Conservation (phyloP, 2,329 filamentous ascomycete genomes). For the Stemphylium lycopersici region DNA sequence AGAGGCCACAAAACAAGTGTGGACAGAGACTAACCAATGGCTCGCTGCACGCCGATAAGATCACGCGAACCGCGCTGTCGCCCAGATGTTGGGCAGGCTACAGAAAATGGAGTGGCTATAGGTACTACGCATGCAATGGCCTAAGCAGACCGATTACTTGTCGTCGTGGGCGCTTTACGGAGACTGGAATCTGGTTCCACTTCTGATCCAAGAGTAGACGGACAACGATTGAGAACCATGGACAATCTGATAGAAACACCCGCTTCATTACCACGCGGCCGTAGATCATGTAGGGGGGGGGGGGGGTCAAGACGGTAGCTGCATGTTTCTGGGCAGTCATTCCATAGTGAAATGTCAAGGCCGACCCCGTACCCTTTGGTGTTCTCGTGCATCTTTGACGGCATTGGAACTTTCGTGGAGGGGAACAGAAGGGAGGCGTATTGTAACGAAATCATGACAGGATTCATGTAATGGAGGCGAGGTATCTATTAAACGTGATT, state of each 20-base stretch:
- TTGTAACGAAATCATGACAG: no score
- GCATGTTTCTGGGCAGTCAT: no score
- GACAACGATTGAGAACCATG: not conserved
- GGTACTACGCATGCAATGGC: not conserved
- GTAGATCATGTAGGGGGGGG: no score
- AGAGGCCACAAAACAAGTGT: constrained; percentile 57
- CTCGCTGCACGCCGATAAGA: constrained; percentile 47
- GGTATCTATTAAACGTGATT: no score
- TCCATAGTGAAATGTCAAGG: no score
- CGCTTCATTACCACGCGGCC: not conserved
- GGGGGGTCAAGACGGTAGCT: no score
- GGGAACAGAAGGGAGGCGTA: no score
- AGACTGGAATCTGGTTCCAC: not conserved
- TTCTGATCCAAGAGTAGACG: not conserved
- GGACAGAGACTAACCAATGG: constrained; percentile 67
- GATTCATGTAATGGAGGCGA: no score
- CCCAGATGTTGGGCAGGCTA: not conserved
- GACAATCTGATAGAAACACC: not conserved
- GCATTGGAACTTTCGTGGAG: no score
- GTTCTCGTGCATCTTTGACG: no score
- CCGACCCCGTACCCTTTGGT: no score
- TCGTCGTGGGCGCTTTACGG: not conserved
- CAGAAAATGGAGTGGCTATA: not conserved
- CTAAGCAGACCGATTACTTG: not conserved
- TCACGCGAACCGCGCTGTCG: not conserved